These are phyloP conservation scores for Paraglomus brasilianum DNA, from an alignment of 192 early-diverging fungal species.

Conservation along the genomic window DNA sequence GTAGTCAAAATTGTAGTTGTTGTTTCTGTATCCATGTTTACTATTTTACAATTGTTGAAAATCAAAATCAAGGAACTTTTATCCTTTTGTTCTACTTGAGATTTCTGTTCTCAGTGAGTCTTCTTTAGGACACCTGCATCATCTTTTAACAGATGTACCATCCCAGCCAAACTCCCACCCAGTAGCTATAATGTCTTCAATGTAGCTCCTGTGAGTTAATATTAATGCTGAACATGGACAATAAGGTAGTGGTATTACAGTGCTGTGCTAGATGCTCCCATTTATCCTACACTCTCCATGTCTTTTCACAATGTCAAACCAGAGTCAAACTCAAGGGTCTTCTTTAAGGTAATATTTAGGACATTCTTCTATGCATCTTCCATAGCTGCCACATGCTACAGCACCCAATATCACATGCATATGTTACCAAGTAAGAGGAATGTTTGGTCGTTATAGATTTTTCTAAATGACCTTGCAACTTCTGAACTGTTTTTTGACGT, in stretches of 20 bases:
- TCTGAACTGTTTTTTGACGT: too few relatives aligned
- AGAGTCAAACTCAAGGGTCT: conserved; percentile 65
- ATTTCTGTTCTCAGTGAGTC: conserved; percentile 75
- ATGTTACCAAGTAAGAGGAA: too few relatives aligned
- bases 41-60: too few relatives aligned
- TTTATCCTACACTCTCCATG: conserved; percentile 66
- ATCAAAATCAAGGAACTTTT: conserved; percentile 74
- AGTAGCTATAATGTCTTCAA: conserved; percentile 71
- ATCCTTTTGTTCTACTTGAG: conserved; percentile 74
- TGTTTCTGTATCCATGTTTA: too few relatives aligned
- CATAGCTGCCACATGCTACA: too few relatives aligned
- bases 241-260: conserved; percentile 64
- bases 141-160: conserved; percentile 79
- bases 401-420: too few relatives aligned
- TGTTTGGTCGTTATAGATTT: too few relatives aligned
- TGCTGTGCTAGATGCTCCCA: conserved; percentile 49
- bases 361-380: too few relatives aligned
- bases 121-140: conserved; percentile 78
- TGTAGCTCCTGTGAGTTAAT: conserved; percentile 35
- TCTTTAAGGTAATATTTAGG: too few relatives aligned
- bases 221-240: conserved; percentile 63
- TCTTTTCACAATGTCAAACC: conserved; percentile 63
- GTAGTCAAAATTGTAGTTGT: too few relatives aligned
- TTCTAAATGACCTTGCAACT: too few relatives aligned
- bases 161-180: conserved; percentile 76